Evolutionary conservation across 2,329 filamentous ascomycete species (phyloP), one percentile per base, ranked within the genome.

Genomic region (Fusarium palustre): DNA sequence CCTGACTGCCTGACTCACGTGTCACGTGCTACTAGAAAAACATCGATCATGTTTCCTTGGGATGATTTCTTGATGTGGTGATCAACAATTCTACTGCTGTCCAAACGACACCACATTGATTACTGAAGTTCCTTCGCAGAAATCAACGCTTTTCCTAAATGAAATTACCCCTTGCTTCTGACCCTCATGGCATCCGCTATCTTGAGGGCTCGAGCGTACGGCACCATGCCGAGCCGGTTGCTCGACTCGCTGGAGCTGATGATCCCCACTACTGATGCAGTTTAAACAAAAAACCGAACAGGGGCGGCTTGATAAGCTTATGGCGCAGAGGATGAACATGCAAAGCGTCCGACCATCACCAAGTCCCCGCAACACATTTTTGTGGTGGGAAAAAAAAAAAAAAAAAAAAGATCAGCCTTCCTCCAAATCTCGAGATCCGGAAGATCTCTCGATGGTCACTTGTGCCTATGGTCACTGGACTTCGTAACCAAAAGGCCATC

Each of bases 221-320:
- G 42, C 28, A 65, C 16, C 25, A 58, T 47, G n/a, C 46, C 46
- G 34, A 65, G 25, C 43, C 39, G 45, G 34, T 36, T 43, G 42
- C 22, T 64, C 12, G 18, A n/a, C n/a, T n/a, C n/a, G n/a, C n/a
- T n/a, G n/a, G n/a, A 34, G 38, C 39, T 38, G 52, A 50, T 18
- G 46, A 57, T 39, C 39, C 16, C 61, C 54, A 65, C 62, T 42
- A 18, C 12, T 47, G 39, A 25, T 31, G 59, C 48, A 54, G n/a
- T 49, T 42, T 50, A 46, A 46, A 28, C 33, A 41, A 41, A 45
- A 43, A 61, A 46, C 34, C 39, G 43, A 55, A 53, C 41, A 46
- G 47, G 60, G 61, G 46, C 45, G 46, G 41, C 41, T 64, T 39
- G 59, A 65, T 53, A 60, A 66, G 63, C 64, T 64, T 50, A 65